Percentiles rank a stretch among this genome's conserved stretches.
Evolutionary conservation across 306 rosid genomes (phyloP).

Genomic region (Sphenostylis stenocarpa): DNA sequence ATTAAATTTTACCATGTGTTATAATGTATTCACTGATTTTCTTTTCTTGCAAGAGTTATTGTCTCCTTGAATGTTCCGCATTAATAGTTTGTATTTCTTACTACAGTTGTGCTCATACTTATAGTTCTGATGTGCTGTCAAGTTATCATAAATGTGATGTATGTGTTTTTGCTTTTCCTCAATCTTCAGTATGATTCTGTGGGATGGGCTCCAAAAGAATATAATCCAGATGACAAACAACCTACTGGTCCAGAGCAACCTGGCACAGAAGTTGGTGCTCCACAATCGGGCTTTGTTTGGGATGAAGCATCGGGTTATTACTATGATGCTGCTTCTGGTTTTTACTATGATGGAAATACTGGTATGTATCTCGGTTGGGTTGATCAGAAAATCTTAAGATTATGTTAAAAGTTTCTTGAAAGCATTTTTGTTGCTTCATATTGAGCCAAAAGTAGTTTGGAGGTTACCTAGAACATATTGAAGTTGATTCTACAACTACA

Average conservation of each 20-base stretch:
- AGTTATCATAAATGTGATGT: background rate
- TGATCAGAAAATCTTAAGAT: constrained; percentile 1
- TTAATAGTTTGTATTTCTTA: background rate
- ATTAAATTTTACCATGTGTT: background rate
- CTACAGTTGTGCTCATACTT: background rate
- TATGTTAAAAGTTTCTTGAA: background rate
- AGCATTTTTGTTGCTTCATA: background rate
- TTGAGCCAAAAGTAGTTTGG: background rate
- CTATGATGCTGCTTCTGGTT: constrained; percentile 97
- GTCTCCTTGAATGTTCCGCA: constrained; percentile 16
- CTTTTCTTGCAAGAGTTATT: background rate
- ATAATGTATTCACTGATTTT: background rate
- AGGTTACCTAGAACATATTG: background rate
- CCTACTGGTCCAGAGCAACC: constrained; percentile 57
- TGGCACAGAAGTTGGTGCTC: constrained; percentile 63
- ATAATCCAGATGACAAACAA: constrained; percentile 82
- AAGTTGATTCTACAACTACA: background rate
- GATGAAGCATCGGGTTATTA: constrained; percentile 98
- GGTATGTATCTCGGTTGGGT: constrained; percentile 49
- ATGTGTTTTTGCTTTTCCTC: background rate
- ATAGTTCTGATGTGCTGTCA: constrained; percentile 9
- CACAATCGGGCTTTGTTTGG: constrained; percentile 96
- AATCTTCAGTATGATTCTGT: constrained; percentile 79
- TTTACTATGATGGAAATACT: constrained; percentile 96
- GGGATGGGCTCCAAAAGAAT: constrained; percentile 99